A percentile compares a stretch with the other conserved stretches of the same genome.
These are phyloP conservation scores for Lindgomyces ingoldianus DNA, from an alignment of 495 filamentous ascomycete genomes.

Conservation along the genomic window DNA sequence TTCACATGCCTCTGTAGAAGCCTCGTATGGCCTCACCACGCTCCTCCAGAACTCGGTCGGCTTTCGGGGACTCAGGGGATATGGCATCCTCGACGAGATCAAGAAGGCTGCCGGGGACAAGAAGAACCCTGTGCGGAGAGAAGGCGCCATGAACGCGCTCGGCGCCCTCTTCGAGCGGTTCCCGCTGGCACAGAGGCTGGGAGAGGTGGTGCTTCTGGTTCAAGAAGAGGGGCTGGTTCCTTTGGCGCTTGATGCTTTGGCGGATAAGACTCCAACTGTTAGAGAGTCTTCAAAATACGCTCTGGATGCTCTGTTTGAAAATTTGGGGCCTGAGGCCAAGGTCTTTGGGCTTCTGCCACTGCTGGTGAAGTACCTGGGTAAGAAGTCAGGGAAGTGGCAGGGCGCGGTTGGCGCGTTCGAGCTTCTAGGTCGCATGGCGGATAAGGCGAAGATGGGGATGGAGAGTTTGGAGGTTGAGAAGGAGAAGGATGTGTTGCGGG, in stretches of 20 bases:
- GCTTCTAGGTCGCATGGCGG: slow-evolving; percentile 85
- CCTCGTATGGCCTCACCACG: slow-evolving; percentile 78
- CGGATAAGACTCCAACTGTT: slow-evolving; percentile 88
- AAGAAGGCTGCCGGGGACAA: slow-evolving; percentile 91
- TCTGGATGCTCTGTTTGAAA: slow-evolving; percentile 80
- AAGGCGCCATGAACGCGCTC: slow-evolving; percentile 92
- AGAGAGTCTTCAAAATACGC: slow-evolving; percentile 92
- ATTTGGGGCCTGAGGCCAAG: slow-evolving; percentile 76
- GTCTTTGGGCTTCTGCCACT: slow-evolving; percentile 76
- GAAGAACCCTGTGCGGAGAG: slow-evolving; percentile 82
- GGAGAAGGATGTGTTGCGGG: slow-evolving; percentile 82
- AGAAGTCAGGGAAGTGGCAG: slow-evolving; percentile 90
- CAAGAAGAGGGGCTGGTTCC: slow-evolving; percentile 74
- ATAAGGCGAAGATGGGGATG: slow-evolving; percentile 82
- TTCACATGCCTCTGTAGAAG: slow-evolving; percentile 84
- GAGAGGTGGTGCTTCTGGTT: slow-evolving; percentile 76
- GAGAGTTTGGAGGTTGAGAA: slow-evolving; percentile 77
- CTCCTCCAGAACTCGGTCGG: slow-evolving; percentile 77
- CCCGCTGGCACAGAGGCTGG: slow-evolving; percentile 71
- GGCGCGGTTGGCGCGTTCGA: slow-evolving; percentile 82
- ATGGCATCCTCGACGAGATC: slow-evolving; percentile 70
- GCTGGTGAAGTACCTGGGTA: slow-evolving; percentile 71
- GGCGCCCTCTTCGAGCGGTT: slow-evolving; percentile 91
- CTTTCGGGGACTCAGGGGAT: slow-evolving; percentile 68
- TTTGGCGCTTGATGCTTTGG: slow-evolving; percentile 77